A percentile compares a stretch with the other conserved stretches of the same genome.
These are phyloP conservation scores for Zygoascus hellenicus DNA, from an alignment of 1,139 yeast species.

Conservation along the genomic window DNA sequence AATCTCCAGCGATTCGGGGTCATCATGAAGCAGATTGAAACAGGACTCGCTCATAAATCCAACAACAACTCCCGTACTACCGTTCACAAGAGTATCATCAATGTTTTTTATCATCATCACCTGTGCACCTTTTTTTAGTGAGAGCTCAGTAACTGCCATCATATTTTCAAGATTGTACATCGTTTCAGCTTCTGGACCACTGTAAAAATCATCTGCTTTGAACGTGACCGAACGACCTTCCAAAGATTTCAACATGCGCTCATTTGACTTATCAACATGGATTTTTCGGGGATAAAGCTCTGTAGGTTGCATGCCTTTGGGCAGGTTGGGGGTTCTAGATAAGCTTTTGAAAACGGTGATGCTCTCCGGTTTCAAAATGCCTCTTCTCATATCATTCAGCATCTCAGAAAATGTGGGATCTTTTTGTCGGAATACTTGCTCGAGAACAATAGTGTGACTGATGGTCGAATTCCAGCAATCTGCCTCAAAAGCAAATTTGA, in stretches of 20 bases:
- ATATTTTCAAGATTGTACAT: slow-evolving; percentile 46
- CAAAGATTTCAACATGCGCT: slow-evolving; percentile 45
- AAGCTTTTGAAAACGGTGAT: slow-evolving; percentile 50
- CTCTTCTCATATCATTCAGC: slow-evolving; percentile 84
- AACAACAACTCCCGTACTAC: slow-evolving; percentile 80
- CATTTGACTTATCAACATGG: slow-evolving; percentile 82
- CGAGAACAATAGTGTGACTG: slow-evolving; percentile 58
- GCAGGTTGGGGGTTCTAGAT: slow-evolving; percentile 48
- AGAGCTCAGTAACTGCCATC: slow-evolving; percentile 60
- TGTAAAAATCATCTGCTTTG: slow-evolving; percentile 60
- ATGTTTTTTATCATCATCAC: slow-evolving; percentile 94
- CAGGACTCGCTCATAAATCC: slow-evolving; percentile 64
- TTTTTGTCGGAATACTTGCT: slow-evolving; percentile 85
- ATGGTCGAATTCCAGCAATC: slow-evolving; percentile 64
- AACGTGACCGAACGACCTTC: slow-evolving; percentile 46
- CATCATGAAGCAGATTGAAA: slow-evolving; percentile 23
- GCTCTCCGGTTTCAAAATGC: slow-evolving; percentile 54
- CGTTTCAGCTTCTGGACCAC: slow-evolving; percentile 28
- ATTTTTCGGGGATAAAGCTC: slow-evolving; percentile 75
- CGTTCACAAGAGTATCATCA: slow-evolving; percentile 84
- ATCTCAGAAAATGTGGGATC: slow-evolving; percentile 78
- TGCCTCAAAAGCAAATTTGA: slow-evolving; percentile 73
- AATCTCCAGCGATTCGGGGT: background rate
- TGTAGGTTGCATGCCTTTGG: slow-evolving; percentile 78
- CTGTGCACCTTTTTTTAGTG: slow-evolving; percentile 77